Conservation (phyloP, 2,329 filamentous ascomycete genomes). For the Gaeumannomyces tritici region DNA sequence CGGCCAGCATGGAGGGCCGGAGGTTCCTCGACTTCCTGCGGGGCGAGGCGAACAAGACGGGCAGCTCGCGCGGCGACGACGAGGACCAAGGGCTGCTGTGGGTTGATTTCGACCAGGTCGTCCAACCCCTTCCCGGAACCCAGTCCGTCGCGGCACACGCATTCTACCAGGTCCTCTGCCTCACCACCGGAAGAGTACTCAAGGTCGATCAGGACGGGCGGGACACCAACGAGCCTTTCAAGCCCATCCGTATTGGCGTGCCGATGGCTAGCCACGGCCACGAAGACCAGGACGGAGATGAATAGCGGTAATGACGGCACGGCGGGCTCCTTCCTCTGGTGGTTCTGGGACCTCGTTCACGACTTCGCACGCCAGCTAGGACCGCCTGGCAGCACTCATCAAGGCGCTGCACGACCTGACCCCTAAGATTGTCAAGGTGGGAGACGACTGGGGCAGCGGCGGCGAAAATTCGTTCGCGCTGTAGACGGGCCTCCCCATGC, state of each 20-base stretch:
- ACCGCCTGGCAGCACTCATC: too few relatives aligned
- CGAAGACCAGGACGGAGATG: not conserved
- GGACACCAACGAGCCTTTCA: conserved; percentile 29
- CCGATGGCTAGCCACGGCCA: conserved; percentile 7
- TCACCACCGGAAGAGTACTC: conserved; percentile 58
- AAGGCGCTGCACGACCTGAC: too few relatives aligned
- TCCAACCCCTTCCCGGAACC: conserved; percentile 45
- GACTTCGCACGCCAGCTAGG: too few relatives aligned
- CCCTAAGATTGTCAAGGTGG: too few relatives aligned
- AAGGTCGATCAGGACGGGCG: conserved; percentile 48
- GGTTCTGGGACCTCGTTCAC: too few relatives aligned
- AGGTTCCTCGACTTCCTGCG: conserved; percentile 36
- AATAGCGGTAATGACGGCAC: not conserved
- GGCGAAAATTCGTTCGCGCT: too few relatives aligned
- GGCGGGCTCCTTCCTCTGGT: too few relatives aligned
- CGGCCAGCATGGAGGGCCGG: conserved; percentile 33
- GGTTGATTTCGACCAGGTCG: conserved; percentile 60
- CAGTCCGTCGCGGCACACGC: conserved; percentile 62
- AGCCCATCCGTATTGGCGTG: conserved; percentile 35
- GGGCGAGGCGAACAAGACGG: conserved; percentile 22
- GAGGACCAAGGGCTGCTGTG: conserved; percentile 27
- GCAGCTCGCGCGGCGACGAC: conserved; percentile 15
- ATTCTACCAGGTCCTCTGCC: conserved; percentile 62
- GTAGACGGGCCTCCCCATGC: too few relatives aligned
- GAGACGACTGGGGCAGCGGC: too few relatives aligned